Evolutionary conservation across 2,329 filamentous ascomycete species (phyloP).

Genomic region (Nannizziopsis arthrosporioides): DNA sequence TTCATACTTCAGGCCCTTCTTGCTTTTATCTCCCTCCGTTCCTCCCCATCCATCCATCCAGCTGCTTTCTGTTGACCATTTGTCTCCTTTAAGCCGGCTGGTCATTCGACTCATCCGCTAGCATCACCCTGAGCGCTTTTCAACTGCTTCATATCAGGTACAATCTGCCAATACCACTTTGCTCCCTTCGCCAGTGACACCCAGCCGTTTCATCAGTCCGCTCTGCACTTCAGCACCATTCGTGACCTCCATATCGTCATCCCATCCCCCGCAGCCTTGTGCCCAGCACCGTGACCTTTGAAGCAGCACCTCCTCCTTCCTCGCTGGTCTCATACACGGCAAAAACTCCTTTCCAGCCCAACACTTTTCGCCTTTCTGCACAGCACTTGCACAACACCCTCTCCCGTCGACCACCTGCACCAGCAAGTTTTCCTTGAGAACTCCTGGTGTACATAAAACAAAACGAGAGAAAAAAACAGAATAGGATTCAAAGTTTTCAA

Average conservation of each 20-base stretch:
- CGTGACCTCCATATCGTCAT: slow-evolving; percentile 12
- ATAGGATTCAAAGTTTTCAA: slow-evolving; percentile 36
- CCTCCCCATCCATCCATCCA: background rate
- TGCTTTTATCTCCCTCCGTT: background rate
- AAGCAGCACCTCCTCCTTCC: slow-evolving; percentile 8
- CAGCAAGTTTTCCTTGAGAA: slow-evolving; percentile 88
- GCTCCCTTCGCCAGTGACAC: slow-evolving; percentile 12
- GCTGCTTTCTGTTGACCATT: background rate
- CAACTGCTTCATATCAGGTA: slow-evolving; percentile 5
- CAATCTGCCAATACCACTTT: slow-evolving; percentile 15
- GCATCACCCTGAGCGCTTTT: background rate
- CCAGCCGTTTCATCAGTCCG: slow-evolving; percentile 23
- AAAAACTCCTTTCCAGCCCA: slow-evolving; percentile 10
- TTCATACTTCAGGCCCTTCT: background rate
- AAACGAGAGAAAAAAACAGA: slow-evolving; percentile 41
- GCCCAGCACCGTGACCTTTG: slow-evolving; percentile 7
- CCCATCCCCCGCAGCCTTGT: slow-evolving; percentile 9
- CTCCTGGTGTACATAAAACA: slow-evolving; percentile 69
- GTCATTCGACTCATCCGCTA: background rate
- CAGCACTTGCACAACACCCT: slow-evolving; percentile 10
- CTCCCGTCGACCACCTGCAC: slow-evolving; percentile 44
- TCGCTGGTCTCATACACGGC: slow-evolving; percentile 16
- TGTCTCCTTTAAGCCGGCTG: background rate
- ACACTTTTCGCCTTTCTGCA: slow-evolving; percentile 10
- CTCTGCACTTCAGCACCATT: slow-evolving; percentile 27